Conservation (phyloP, 768 basidiomycete species). For the Coprinopsis cinerea region DNA sequence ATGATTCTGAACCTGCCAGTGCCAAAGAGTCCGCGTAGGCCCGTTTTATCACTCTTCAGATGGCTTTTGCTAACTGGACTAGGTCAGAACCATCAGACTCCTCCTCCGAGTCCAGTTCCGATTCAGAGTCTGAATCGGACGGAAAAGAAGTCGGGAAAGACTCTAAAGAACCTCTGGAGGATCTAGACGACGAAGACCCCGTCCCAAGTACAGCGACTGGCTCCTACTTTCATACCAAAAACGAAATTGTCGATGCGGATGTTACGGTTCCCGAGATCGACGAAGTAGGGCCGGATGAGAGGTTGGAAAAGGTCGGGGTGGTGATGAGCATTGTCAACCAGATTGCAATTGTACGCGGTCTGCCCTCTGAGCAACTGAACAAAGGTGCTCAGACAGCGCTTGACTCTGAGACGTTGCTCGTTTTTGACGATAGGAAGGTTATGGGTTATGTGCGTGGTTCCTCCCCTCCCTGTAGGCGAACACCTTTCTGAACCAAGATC, state of each 20-base stretch:
- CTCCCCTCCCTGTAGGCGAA: conserved; percentile 1
- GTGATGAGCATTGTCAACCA: conserved; percentile 70
- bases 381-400: conserved; percentile 58
- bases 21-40: conserved; percentile 17
- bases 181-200: conserved; percentile 54
- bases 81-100: conserved; percentile 28
- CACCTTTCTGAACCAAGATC: conserved; percentile 14
- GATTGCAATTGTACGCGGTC: conserved; percentile 68
- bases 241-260: conserved; percentile 58
- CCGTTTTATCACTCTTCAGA: conserved; percentile 6
- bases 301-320: conserved; percentile 71
- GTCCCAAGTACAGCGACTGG: conserved; percentile 31
- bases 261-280: conserved; percentile 58
- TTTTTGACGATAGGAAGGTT: conserved; percentile 86
- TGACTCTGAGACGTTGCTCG: conserved; percentile 86
- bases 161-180: conserved; percentile 24
- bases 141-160: conserved; percentile 14
- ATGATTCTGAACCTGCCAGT: conserved; percentile 14
- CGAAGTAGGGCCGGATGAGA: conserved; percentile 57
- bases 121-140: conserved; percentile 25
- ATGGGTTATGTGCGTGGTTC: conserved; percentile 71
- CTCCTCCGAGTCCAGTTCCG: conserved; percentile 35
- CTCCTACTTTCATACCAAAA: conserved; percentile 57
- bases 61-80: conserved; percentile 9
- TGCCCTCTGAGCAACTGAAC: conserved; percentile 34